These are phyloP conservation scores for Pseudogymnoascus sp. DNA, from an alignment of 2,329 filamentous ascomycete species.

Conservation along the genomic window DNA sequence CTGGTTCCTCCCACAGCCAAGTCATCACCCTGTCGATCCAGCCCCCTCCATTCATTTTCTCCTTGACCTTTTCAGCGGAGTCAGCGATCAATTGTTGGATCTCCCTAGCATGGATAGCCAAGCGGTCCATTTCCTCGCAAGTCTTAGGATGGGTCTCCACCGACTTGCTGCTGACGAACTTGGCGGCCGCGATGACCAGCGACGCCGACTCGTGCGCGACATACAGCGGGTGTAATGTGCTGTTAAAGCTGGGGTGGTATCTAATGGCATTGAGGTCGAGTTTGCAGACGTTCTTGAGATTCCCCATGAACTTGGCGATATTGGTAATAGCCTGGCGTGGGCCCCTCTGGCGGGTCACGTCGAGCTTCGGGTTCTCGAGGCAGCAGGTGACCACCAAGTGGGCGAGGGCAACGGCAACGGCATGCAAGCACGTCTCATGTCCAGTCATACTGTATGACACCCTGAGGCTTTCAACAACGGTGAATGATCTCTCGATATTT, in stretches of 20 bases:
- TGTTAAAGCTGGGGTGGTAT: background rate
- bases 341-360: background rate
- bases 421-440: background rate
- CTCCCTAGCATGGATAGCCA: conserved; percentile 12
- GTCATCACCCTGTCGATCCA: conserved; percentile 26
- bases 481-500: background rate
- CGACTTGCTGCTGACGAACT: conserved; percentile 15
- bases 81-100: conserved; percentile 12
- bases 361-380: background rate
- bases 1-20: conserved; percentile 4
- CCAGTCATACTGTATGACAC: background rate
- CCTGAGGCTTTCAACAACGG: background rate
- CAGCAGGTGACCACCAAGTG: background rate
- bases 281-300: background rate
- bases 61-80: conserved; percentile 15
- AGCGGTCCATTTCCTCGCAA: background rate
- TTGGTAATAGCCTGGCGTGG: background rate
- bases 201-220: conserved; percentile 21
- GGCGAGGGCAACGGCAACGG: background rate
- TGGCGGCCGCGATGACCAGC: conserved; percentile 15
- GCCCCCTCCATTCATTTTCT: conserved; percentile 26
- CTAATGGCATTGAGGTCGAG: background rate
- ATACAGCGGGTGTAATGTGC: conserved; percentile 24
- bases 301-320: background rate
- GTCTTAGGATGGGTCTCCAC: conserved; percentile 9